Base-by-base conservation (phyloP, 495 filamentous ascomycete genomes). In the Aspergillus ostianus region DNA sequence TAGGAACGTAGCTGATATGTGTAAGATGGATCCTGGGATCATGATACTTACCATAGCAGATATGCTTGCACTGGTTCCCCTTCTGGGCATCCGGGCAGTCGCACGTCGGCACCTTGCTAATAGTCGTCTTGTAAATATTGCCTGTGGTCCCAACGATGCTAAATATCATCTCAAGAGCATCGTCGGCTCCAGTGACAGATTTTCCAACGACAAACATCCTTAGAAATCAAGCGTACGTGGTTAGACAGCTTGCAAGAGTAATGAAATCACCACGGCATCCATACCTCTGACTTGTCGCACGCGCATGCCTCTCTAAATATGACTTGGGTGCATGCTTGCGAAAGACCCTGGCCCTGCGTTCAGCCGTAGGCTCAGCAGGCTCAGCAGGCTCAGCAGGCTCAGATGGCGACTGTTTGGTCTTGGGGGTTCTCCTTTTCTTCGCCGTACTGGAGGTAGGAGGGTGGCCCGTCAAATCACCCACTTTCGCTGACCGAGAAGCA, bases 11-110 rank as follows among this genome's bases (percentile, higher is more conserved):
- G n/a, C 13, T n/a, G 26, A 26, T 18, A 21, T 20, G 18, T 32
- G 47, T 27, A 23, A 41, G 18, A 55, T 27, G 27, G 51, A 13
- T 20, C 36, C 46, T 21, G 12, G 15, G 46, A 20, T 8, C n/a
- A 20, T 19, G 44, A 47, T 41, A 49, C 72, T 50, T 76, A 85
- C 86, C 70, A 64, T 88, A 89, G 56, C 83, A 70, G 45, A 89
- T 85, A 62, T 90, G 87, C 67, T 93, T 93, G 81, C 90, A 93
- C 61, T 91, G 87, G 57, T 89, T 84, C 13, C 85, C 82, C 29
- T 82, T 78, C 27, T n/a, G 55, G 7, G 71, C 76, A 68, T 89
- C 84, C 0, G 88, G 87, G 68, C 90, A 92, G 47, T 77, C 77
- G 70, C 91, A 95, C n/a, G 47, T 70, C 0, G 89, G 89, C 44